Percentiles rank a stretch among this genome's conserved stretches.
Conservation (phyloP, 139 green algal species). For the Prasinococcaceae sp. region DNA sequence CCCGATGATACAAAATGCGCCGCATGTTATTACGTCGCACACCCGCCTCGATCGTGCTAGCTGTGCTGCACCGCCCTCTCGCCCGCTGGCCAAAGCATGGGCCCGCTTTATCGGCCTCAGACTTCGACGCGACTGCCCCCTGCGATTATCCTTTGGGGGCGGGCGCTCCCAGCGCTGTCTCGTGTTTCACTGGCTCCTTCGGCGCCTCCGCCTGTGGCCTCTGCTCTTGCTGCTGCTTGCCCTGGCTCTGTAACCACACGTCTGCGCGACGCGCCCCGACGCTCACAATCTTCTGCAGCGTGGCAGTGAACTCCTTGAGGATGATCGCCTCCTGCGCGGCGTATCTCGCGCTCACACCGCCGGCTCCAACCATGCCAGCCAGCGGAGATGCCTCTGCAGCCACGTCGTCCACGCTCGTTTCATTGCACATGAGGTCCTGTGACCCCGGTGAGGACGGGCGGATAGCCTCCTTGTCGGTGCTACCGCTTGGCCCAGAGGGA, state of each 20-base stretch:
- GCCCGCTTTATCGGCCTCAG: too few relatives aligned
- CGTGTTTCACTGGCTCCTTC: too few relatives aligned
- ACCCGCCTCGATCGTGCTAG: too few relatives aligned
- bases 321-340: constrained; percentile 16
- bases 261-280: constrained; percentile 5
- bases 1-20: too few relatives aligned
- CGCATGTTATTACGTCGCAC: too few relatives aligned
- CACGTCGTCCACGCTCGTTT: not conserved
- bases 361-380: not conserved
- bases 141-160: too few relatives aligned
- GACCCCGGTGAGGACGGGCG: not conserved
- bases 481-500: not conserved
- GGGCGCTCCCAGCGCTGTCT: too few relatives aligned
- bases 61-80: too few relatives aligned
- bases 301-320: constrained; percentile 14
- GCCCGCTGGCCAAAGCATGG: too few relatives aligned
- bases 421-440: constrained; percentile 15
- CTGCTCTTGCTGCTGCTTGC: too few relatives aligned
- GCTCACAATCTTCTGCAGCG: constrained; percentile 10
- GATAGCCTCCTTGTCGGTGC: not conserved
- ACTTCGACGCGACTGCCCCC: too few relatives aligned
- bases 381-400: not conserved
- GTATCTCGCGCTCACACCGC: not conserved
- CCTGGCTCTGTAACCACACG: not conserved
- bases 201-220: too few relatives aligned